Evolutionary conservation across 2,329 filamentous ascomycete species (phyloP), one percentile per base, ranked within the genome.

Genomic region (Exophiala sp.): DNA sequence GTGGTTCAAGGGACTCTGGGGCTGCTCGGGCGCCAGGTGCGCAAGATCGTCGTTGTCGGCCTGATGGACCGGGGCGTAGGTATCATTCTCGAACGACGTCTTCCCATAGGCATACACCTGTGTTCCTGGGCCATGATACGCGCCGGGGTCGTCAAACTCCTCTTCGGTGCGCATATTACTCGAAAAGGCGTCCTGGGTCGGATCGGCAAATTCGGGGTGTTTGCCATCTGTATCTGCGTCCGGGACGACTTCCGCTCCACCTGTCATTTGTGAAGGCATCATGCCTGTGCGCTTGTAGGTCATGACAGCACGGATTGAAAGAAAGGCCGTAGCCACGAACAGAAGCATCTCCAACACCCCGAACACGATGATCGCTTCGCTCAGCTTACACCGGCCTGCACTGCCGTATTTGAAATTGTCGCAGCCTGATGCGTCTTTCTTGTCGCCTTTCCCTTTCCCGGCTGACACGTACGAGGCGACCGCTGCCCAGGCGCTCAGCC

Each of bases 301-400:
- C 63, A 73, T 67, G 49, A 80, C 69, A 54, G 75, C 77, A 61
- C 76, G 73, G 60, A 77, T 67, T 24, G 76, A 79, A 55, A 82
- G 70, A 55, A 65, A 72, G 48, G 71, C 67, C 1, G 79, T 81
- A 16, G 70, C 58, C 38, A 68, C 60, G 63, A 82, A 82, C 49
- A 80, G 70, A 27, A 82, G 57, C 77, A 75, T 81, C 50, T 82
- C 70, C 22, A 81, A 66, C 23, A 79, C 74, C 4, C 76, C 79
- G 24, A 82, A 68, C 10, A 79, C 76, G 14, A 77, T 73, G 2
- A 73, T 73, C 2, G 74, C 77, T 45, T 75, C 75, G 63, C 74
- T 78, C 48, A 81, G 65, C 3, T 71, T 73, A 68, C 80, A 83
- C 61, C 79, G 81, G 37, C 66, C 64, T 29, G 72, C 70, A 43